Conservation (phyloP, 1,284 basidiomycete species). For the Sphaerobolus stellatus region DNA sequence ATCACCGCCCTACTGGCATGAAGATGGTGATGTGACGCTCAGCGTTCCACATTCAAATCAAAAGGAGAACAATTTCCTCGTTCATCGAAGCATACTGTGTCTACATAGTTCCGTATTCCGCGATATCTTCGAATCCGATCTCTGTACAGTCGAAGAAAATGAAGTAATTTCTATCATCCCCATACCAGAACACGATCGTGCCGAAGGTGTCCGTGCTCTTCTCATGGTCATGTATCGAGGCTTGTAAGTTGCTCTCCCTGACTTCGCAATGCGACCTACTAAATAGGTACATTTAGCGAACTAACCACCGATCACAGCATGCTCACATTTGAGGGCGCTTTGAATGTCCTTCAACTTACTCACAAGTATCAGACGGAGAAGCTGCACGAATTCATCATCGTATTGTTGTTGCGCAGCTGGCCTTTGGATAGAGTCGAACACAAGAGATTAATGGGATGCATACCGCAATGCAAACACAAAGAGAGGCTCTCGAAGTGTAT, state of each 20-base stretch:
- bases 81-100: neutral
- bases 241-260: neutral
- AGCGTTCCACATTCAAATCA: neutral
- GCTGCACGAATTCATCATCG: neutral
- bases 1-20: neutral
- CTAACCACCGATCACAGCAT: neutral
- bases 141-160: neutral
- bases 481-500: neutral
- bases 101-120: neutral
- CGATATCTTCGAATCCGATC: neutral
- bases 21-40: conserved; percentile 1
- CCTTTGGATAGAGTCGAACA: neutral
- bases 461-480: neutral
- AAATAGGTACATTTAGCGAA: neutral
- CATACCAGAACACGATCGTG: neutral
- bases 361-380: conserved; percentile 4
- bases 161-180: no score
- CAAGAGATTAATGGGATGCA: neutral
- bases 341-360: neutral
- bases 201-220: neutral
- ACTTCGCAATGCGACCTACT: neutral
- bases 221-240: conserved; percentile 3
- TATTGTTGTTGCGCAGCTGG: neutral
- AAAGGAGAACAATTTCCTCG: neutral
- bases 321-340: neutral